Conservation (phyloP, 352 stramenopile genomes). For the Phytopythium cucurbitacearum region DNA sequence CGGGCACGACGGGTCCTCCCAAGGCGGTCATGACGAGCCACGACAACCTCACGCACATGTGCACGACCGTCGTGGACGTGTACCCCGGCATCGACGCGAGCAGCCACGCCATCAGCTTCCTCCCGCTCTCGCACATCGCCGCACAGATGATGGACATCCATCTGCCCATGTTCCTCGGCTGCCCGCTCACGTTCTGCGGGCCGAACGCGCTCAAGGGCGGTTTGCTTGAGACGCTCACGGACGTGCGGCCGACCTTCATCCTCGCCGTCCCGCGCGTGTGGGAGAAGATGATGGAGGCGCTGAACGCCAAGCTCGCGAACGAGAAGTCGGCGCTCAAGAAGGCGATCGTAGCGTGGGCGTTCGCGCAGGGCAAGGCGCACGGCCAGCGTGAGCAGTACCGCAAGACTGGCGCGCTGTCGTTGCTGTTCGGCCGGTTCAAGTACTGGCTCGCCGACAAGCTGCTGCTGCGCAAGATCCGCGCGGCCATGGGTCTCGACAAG, state of each 20-base stretch:
- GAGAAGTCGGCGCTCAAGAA: slow-evolving; percentile 52
- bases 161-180: slow-evolving; percentile 40
- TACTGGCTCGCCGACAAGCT: slow-evolving; percentile 67
- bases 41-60: slow-evolving; percentile 50
- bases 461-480: slow-evolving; percentile 63
- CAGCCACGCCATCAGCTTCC: slow-evolving; percentile 52
- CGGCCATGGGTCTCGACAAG: slow-evolving; percentile 64
- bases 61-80: slow-evolving; percentile 28
- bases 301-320: slow-evolving; percentile 22
- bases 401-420: slow-evolving; percentile 16
- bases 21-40: slow-evolving; percentile 54
- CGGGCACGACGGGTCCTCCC: slow-evolving; percentile 45
- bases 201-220: slow-evolving; percentile 59
- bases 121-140: slow-evolving; percentile 71
- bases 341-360: slow-evolving; percentile 70
- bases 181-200: slow-evolving; percentile 49
- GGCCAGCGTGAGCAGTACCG: slow-evolving; percentile 6
- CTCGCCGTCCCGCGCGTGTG: slow-evolving; percentile 73
- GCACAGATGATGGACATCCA: slow-evolving; percentile 66
- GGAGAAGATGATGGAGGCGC: slow-evolving; percentile 73
- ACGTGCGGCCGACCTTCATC: slow-evolving; percentile 49
- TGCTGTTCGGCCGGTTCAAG: slow-evolving; percentile 50
- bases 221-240: slow-evolving; percentile 46
- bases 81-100: slow-evolving; percentile 27
- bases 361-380: slow-evolving; percentile 32